Evolutionary conservation across 2,329 filamentous ascomycete species (phyloP).

Genomic region (Oidium heveae): DNA sequence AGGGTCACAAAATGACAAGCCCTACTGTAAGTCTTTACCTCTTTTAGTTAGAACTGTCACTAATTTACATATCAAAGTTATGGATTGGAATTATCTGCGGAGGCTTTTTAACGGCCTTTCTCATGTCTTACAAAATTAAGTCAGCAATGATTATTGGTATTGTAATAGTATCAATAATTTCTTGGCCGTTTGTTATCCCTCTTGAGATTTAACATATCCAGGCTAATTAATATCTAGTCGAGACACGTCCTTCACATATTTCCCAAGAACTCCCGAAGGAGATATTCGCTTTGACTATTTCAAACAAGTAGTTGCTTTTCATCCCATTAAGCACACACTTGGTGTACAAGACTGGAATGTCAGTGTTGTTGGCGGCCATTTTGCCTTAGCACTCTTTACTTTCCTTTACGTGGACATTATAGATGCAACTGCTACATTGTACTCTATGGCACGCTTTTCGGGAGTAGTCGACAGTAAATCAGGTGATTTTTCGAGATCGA

Average conservation of each 20-base stretch:
- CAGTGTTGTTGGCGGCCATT: slow-evolving; percentile 24
- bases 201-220: background rate
- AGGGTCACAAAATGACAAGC: slow-evolving; percentile 44
- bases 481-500: slow-evolving; percentile 68
- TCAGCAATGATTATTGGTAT: slow-evolving; percentile 54
- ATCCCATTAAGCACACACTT: slow-evolving; percentile 38
- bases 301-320: slow-evolving; percentile 45
- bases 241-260: slow-evolving; percentile 45
- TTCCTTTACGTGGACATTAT: slow-evolving; percentile 63
- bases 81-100: slow-evolving; percentile 72
- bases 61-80: slow-evolving; percentile 21
- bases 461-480: slow-evolving; percentile 36
- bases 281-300: slow-evolving; percentile 45
- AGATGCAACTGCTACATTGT: slow-evolving; percentile 52
- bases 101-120: slow-evolving; percentile 51
- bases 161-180: slow-evolving; percentile 43
- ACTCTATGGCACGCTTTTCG: slow-evolving; percentile 60
- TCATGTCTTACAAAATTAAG: slow-evolving; percentile 58
- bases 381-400: slow-evolving; percentile 46
- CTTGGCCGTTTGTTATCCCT: slow-evolving; percentile 31
- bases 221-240: slow-evolving; percentile 19
- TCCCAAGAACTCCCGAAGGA: slow-evolving; percentile 38
- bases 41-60: background rate
- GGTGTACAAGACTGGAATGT: slow-evolving; percentile 43
- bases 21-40: slow-evolving; percentile 29